Evolutionary conservation across 2,329 filamentous ascomycete species (phyloP), one percentile per base, ranked within the genome.

Genomic region (Dactylella cylindrospora): DNA sequence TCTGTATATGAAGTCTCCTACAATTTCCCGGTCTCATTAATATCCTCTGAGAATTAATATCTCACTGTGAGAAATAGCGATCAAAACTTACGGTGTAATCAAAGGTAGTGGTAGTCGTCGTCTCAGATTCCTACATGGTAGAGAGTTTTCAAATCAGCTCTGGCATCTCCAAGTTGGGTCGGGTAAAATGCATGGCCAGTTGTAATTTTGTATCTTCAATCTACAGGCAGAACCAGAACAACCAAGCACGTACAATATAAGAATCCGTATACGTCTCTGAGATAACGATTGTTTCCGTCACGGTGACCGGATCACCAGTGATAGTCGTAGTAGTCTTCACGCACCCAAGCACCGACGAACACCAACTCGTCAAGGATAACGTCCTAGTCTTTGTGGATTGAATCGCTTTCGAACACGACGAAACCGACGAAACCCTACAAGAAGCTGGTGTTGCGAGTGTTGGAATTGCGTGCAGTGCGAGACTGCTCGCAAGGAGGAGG

Each of bases 321-420:
- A 60, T 52, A 9, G 54, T 60, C 13, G 20, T 46, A 3, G 54
- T 60, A 13, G 32, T 60, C 19, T 51, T 29, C 5, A 39, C 38
- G 26, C 54, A 60, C 36, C 54, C 54, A 22, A 60, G 26, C 5
- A 60, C 54, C 7, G 46, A 60, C 10, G 46, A 46, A 47, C 54
- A 60, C 46, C 46, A 60, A 36, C 46, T 60, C 1, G 33, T 60
- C 25, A 60, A 26, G 5, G 46, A 60, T 3, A 19, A 3, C 10
- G 46, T 20, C 19, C 54, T 17, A 8, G 54, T 60, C 19, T 60
- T 60, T 3, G 54, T 60, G 6, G 19, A 15, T 26, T 40, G 40
- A 25, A 60, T 60, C 6, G 46, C 46, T 6, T 60, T 32, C 2
- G 38, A 23, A 13, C 54, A 60, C 12, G 46, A 60, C 20, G 10